Base-by-base conservation (phyloP, 352 stramenopile species). In the Globisporangium spinosum region DNA sequence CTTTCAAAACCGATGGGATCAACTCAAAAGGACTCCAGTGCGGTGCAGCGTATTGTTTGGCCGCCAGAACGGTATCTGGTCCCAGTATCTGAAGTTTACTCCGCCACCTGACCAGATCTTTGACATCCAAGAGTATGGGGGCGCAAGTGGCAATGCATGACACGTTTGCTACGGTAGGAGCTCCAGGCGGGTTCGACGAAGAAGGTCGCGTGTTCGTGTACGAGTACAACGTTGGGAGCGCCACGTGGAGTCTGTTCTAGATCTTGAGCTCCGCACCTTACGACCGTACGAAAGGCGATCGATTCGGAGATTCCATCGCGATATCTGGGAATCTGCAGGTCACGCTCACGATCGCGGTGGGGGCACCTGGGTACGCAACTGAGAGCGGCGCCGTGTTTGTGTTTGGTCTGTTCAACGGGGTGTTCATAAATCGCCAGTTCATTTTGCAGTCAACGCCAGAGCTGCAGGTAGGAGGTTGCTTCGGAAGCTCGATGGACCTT, bases 171-270 rank as follows among this genome's bases (percentile, higher is more conserved):
- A 81, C 76, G 0, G 72, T 94, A 15, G 87, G 82, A 9, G 87
- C 87, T 0, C 88, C 87, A 2, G 83, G 83, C 0, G 69, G 85
- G 0, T 88, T 72, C 66, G 20, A 76, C 9, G 78, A 91, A 53
- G 58, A 88, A 65, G 87, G 88, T 0, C 83, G 85, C 23, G 88
- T 80, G 5, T 96, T 86, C 27, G 75, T 96, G 22, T 96, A 96
- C 64, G 77, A 90, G 57, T 91, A 75, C 69, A 88, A 84, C 40
- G 70, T 67, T 1, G 70, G 67, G 0, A 72, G 67, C 6, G 8
- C 32, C 4, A 69, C 64, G 0, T 95, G 86, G 86, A 64, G 65
- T 3, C 74, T 93, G 0, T 94, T 93, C 23, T 85, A 95, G 75
- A 82, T 79, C 0, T 65, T 95, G 15, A 87, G 71, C 4, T 67